Conservation (phyloP, 2,329 filamentous ascomycete genomes). For the Tolypocladium inflatum region DNA sequence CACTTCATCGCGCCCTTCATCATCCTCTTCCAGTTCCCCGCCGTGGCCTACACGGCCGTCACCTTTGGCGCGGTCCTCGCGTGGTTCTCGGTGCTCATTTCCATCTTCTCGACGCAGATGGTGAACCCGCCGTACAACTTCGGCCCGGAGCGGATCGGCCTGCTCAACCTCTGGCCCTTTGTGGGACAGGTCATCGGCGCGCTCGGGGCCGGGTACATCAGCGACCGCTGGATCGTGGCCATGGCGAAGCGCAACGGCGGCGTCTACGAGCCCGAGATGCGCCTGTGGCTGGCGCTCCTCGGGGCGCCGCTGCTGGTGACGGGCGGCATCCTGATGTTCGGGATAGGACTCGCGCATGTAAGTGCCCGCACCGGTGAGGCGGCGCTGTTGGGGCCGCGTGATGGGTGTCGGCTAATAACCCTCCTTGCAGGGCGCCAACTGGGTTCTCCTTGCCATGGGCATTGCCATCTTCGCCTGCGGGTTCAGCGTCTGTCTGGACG, state of each 20-base stretch:
- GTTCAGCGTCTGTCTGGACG: constrained; percentile 19
- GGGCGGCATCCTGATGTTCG: constrained; percentile 10
- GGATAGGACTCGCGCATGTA: neutral
- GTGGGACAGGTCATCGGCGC: constrained; percentile 26
- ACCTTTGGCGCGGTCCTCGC: neutral
- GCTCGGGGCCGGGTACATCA: constrained; percentile 24
- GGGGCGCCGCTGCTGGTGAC: constrained; percentile 21
- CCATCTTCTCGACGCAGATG: neutral
- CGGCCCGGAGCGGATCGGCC: constrained; percentile 11
- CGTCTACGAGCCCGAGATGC: constrained; percentile 33
- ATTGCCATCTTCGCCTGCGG: constrained; percentile 12
- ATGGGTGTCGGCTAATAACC: too few relatives aligned
- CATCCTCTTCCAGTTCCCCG: constrained; percentile 23
- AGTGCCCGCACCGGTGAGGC: neutral
- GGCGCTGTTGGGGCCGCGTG: neutral
- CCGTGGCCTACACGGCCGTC: neutral
- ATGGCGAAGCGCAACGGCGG: constrained; percentile 26
- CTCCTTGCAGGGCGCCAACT: neutral
- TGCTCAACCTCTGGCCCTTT: constrained; percentile 16
- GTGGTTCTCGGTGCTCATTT: neutral
- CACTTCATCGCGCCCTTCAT: constrained; percentile 3
- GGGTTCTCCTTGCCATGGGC: constrained; percentile 18
- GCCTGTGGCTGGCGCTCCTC: constrained; percentile 27
- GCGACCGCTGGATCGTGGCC: constrained; percentile 24
- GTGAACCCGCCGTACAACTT: constrained; percentile 20